Base-by-base conservation (phyloP, 108 stramenopile species). In the Craspedostauros australis region DNA sequence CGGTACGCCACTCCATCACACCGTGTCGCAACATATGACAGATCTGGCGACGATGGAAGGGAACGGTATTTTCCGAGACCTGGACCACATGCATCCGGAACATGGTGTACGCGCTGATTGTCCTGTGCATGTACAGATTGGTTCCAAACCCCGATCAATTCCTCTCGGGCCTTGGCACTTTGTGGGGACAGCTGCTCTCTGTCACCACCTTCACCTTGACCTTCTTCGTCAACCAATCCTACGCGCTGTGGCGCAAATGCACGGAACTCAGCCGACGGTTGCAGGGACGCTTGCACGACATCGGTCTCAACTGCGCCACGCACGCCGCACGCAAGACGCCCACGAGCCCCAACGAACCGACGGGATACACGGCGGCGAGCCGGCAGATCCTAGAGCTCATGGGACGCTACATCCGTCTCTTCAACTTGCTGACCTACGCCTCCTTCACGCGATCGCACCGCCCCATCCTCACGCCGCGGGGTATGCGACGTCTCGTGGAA, bases 131-230 rank as follows among this genome's bases (percentile, higher is more conserved):
- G 56, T 69, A 53, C 50, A 48, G 47, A 38, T 26, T 45, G 6
- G 74, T 77, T 68, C 84, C 84, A 15, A 56, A 28, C 20, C 38
- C 38, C 5, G 41, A 56, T 7, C 48, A 18, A 19, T 19, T 62
- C 57, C 54, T 82, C 2, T 50, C 55, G 9, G 86, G 86, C 6
- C 88, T 93, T 55, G 57, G 61, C 31, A 84, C 79, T 26, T 62
- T 95, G 7, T 89, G 88, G 88, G 84, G 82, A 48, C 86, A 86
- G 41, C 50, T 88, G 36, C 62, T 90, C 7, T 76, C 76, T 43
- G 88, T 95, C 20, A 88, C 86, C 2, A 88, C 91, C 4, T 95
- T 95, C 69, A 91, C 91, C 1, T 50, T 92, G 22, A 92, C 91
- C 0, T 95, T 95, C 69, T 95, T 95, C 66, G 68, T 93, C 40